Conservation (phyloP, 2,329 filamentous ascomycete species). For the Arthrobotrys conoides region DNA sequence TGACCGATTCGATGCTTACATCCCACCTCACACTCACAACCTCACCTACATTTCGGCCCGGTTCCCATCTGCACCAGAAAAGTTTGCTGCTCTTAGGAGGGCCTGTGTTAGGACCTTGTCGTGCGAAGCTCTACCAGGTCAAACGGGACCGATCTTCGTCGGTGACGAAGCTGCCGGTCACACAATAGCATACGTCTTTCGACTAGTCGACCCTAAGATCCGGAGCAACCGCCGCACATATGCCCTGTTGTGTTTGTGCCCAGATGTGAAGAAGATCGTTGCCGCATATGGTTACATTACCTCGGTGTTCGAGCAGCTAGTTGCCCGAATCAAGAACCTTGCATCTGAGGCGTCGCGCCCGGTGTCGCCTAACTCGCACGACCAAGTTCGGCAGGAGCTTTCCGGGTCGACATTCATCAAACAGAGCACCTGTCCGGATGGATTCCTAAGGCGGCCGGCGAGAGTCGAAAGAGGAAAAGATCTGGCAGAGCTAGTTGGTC, state of each 20-base stretch:
- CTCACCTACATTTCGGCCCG: constrained; percentile 79
- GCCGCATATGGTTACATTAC: constrained; percentile 76
- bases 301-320: constrained; percentile 75
- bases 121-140: constrained; percentile 76
- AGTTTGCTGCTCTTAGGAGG: constrained; percentile 77
- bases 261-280: constrained; percentile 76
- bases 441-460: constrained; percentile 74
- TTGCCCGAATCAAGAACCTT: constrained; percentile 76
- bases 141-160: constrained; percentile 78
- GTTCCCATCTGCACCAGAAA: constrained; percentile 74
- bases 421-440: constrained; percentile 68
- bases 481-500: constrained; percentile 76
- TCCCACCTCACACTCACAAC: constrained; percentile 74
- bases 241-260: constrained; percentile 77
- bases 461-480: constrained; percentile 74
- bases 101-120: constrained; percentile 78
- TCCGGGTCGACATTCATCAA: constrained; percentile 73
- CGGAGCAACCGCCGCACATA: constrained; percentile 79
- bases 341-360: constrained; percentile 71
- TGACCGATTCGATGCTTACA: constrained; percentile 53
- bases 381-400: constrained; percentile 66
- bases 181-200: constrained; percentile 79
- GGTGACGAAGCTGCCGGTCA: constrained; percentile 77
- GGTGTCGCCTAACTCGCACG: constrained; percentile 65
- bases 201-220: constrained; percentile 77